phyloP scores from a whole-genome alignment of 139 green algal species.

The Pseudopediastrum boryanum region DNA sequence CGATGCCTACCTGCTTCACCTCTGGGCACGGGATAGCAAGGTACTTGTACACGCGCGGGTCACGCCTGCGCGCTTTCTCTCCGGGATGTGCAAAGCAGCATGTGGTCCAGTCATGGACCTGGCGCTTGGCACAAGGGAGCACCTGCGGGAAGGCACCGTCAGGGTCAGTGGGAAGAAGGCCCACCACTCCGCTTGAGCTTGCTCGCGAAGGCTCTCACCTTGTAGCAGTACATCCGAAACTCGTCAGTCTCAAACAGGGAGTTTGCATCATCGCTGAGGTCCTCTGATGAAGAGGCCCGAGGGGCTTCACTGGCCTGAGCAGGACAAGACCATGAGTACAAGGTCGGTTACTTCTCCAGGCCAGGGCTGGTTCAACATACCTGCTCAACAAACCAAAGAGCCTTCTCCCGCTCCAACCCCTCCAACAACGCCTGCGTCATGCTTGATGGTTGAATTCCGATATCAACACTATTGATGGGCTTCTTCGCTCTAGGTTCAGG shows the following conservation, averaged over 20 bases:
- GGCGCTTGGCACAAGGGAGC: conserved; percentile 56
- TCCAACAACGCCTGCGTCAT: no score
- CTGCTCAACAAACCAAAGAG: no score
- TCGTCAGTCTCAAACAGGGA: conserved; percentile 59
- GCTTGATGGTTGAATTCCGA: no score
- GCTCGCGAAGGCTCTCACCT: conserved; percentile 43
- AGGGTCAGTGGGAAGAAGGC: not conserved
- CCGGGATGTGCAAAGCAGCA: conserved; percentile 90
- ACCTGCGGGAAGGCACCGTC: conserved; percentile 44
- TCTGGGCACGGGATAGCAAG: conserved; percentile 47
- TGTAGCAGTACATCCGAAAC: conserved; percentile 78
- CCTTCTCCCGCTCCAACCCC: no score
- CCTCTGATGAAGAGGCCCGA: not conserved
- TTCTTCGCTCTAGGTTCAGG: no score
- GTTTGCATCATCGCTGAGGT: not conserved
- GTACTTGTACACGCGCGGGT: conserved; percentile 81
- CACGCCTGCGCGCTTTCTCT: conserved; percentile 85
- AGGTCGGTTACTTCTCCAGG: no score
- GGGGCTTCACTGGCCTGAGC: no score
- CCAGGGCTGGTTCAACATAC: no score
- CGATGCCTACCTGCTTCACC: conserved; percentile 32
- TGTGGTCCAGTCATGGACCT: conserved; percentile 77
- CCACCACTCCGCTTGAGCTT: not conserved
- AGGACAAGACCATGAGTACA: no score
- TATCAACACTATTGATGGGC: no score